Evolutionary conservation across 345 rosid species (phyloP), one percentile per base, ranked within the genome.

Genomic region (Sisymbrium altissimum): DNA sequence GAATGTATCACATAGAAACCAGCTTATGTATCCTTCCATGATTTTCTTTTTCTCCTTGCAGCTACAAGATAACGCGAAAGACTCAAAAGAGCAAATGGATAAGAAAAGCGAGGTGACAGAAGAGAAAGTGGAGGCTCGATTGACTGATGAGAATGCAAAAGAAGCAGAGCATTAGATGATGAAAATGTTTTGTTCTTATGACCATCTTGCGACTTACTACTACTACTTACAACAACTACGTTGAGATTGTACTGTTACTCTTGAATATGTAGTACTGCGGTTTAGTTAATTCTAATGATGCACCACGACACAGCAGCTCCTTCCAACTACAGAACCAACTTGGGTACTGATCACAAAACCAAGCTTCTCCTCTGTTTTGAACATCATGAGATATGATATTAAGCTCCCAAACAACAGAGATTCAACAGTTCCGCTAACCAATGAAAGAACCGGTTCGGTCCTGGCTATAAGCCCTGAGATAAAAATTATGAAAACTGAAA

Each of bases 21-120:
- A 59, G 1, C 27, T 3, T 27, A 61, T 38, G 53, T 9, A 3
- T 53, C 39, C 48, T 68, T 45, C 40, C 40, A 40, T 54, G 63
- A 17, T 23, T 70, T 27, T 76, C 15, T 63, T 35, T 44, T 33
- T 61, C 63, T 43, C 12, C 35, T 49, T 75, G 70, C 82, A 86
- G 96, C 74, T 86, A 79, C 88, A 83, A 82, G 96, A 84, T 85
- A 68, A 56, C 50, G 17, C 73, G 9, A 83, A 71, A 55, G 85
- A 80, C 74, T 78, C 74, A 52, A 79, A 83, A 78, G 84, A 78
- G 64, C 68, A 57, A 23, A 30, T 59, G 63, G 82, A 78, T 44
- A 44, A 72, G 56, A 73, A 68, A 70, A 63, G 35, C 12, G 78
- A 73, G 21, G 76, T 25, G 30, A 64, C 70, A 73, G 84, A 79